Percentiles rank a stretch among this genome's conserved stretches.
These are phyloP conservation scores for Hypoxylon crocopeplum DNA, from an alignment of 495 filamentous ascomycete genomes.

Conservation along the genomic window DNA sequence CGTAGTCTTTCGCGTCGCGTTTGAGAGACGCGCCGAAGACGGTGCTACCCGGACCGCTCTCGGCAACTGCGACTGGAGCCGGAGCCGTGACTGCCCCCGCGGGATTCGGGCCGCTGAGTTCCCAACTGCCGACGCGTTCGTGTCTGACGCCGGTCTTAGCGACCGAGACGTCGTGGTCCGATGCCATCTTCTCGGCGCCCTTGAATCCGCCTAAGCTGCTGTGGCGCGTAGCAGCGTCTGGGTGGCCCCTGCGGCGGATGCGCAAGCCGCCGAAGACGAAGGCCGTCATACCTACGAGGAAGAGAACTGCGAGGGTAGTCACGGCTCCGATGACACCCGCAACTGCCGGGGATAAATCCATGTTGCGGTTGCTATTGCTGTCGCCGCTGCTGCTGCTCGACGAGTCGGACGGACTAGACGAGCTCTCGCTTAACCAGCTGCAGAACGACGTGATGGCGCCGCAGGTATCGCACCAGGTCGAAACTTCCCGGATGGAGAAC, in stretches of 20 bases:
- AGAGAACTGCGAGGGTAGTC: constrained; percentile 35
- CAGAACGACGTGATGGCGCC: constrained; percentile 40
- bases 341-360: constrained; percentile 37
- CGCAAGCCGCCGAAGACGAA: constrained; percentile 41
- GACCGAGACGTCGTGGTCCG: constrained; percentile 46
- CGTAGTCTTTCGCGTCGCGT: neutral
- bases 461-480: constrained; percentile 45
- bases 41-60: neutral
- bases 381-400: neutral
- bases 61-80: constrained; percentile 1
- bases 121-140: constrained; percentile 52
- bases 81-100: neutral
- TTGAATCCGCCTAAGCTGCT: constrained; percentile 46
- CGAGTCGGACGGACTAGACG: neutral
- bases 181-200: constrained; percentile 46
- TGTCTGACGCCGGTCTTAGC: constrained; percentile 41
- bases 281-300: constrained; percentile 27
- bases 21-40: constrained; percentile 23
- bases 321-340: constrained; percentile 50
- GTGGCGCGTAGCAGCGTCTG: constrained; percentile 7
- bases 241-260: constrained; percentile 24
- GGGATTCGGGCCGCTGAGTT: constrained; percentile 30
- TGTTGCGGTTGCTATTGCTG: neutral
- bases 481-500: constrained; percentile 32
- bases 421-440: constrained; percentile 10